phyloP scores from a whole-genome alignment of 495 filamentous ascomycete genomes.

The Wilcoxina mikolae region DNA sequence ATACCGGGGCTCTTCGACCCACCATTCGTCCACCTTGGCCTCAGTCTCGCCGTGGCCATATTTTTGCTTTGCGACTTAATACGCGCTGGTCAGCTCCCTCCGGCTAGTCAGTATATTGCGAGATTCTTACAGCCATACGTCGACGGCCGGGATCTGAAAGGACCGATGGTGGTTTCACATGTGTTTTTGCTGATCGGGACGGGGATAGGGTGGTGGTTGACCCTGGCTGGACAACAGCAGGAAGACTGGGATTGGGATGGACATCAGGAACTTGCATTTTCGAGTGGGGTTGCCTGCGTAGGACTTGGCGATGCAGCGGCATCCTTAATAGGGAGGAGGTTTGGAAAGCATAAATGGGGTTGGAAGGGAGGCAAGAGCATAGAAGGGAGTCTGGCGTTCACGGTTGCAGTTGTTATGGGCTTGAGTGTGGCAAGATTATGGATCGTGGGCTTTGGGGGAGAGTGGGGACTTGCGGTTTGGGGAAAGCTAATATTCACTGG shows the following conservation, averaged over 20 bases:
- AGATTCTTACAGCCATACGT: constrained; percentile 83
- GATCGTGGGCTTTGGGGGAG: constrained; percentile 38
- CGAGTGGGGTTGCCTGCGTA: constrained; percentile 82
- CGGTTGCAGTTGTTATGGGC: constrained; percentile 58
- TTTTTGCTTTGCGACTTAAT: constrained; percentile 84
- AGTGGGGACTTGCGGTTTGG: constrained; percentile 33
- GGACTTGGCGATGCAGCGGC: constrained; percentile 92
- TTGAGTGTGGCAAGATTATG: constrained; percentile 57
- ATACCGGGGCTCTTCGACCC: constrained; percentile 78
- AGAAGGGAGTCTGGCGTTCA: constrained; percentile 80
- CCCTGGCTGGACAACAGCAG: constrained; percentile 36
- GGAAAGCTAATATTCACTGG: constrained; percentile 55
- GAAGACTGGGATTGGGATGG: constrained; percentile 35
- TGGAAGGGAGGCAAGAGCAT: constrained; percentile 95
- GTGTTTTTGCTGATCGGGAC: constrained; percentile 96
- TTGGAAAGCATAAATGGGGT: constrained; percentile 77
- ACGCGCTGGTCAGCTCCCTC: constrained; percentile 78
- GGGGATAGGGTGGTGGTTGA: constrained; percentile 86
- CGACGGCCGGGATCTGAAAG: constrained; percentile 80
- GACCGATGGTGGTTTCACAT: constrained; percentile 86
- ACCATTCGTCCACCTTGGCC: constrained; percentile 58
- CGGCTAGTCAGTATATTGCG: constrained; percentile 66
- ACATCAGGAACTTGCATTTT: constrained; percentile 56
- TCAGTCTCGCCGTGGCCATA: constrained; percentile 56
- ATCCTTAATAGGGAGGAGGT: constrained; percentile 78